Evolutionary conservation across 768 basidiomycete genomes (phyloP).

Genomic region (Lentinula boryana): DNA sequence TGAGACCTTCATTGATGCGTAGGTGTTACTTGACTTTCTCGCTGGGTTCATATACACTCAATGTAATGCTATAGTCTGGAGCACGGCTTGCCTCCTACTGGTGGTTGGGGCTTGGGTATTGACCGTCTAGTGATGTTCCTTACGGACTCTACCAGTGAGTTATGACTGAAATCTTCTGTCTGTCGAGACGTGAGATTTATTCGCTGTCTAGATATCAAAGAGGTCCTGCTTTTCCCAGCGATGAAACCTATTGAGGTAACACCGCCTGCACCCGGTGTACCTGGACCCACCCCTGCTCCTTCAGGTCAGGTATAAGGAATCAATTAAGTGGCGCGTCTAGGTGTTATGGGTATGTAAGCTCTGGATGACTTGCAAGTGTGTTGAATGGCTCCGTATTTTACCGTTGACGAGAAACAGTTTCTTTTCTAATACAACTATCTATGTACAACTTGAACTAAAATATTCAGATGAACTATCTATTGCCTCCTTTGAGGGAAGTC

Average conservation of each 20-base stretch:
- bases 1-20: conserved; percentile 94
- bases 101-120: conserved; percentile 95
- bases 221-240: conserved; percentile 92
- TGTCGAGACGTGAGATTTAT: neutral
- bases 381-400: neutral
- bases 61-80: conserved; percentile 58
- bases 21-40: conserved; percentile 25
- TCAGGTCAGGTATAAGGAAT: neutral
- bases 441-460: neutral
- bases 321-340: no score
- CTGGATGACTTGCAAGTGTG: no score
- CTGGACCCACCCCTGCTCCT: conserved; percentile 2
- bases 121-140: conserved; percentile 99
- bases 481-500: neutral
- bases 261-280: conserved; percentile 20
- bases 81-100: conserved; percentile 95
- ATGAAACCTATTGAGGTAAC: conserved; percentile 79
- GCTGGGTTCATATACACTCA: neutral
- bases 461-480: neutral
- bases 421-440: neutral
- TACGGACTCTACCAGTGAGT: conserved; percentile 87
- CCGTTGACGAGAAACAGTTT: neutral
- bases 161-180: neutral
- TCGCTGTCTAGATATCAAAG: conserved; percentile 75
- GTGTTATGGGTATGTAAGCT: no score